A percentile compares a stretch with the other conserved stretches of the same genome.
phyloP scores from a whole-genome alignment of 2,329 filamentous ascomycete genomes.

The Colletotrichum sp. region DNA sequence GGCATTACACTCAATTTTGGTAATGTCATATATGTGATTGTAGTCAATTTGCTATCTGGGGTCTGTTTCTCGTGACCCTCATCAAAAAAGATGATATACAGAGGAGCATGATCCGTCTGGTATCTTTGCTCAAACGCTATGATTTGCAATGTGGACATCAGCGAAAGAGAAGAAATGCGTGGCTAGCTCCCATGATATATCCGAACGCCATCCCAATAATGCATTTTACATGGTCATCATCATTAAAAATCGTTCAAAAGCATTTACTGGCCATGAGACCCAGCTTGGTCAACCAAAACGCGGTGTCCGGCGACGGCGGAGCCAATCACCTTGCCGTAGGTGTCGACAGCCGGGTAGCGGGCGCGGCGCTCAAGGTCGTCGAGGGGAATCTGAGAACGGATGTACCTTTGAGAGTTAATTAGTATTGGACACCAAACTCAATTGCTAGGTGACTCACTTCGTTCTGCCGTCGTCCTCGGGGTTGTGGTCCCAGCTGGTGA shows the following conservation, averaged over 20 bases:
- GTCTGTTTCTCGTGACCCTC: not conserved
- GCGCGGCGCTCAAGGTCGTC: conserved; percentile 81
- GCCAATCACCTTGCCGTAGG: conserved; percentile 53
- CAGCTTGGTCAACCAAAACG: conserved; percentile 46
- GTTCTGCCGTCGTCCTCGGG: conserved; percentile 72
- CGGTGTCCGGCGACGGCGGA: conserved; percentile 25
- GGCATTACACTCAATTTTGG: not conserved
- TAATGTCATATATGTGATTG: not conserved
- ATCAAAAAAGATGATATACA: not conserved
- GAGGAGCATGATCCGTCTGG: not conserved
- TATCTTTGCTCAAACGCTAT: conserved; percentile 1
- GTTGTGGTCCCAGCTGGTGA: conserved; percentile 86
- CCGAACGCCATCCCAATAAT: conserved; percentile 8
- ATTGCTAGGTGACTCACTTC: conserved; percentile 53
- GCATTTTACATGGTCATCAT: conserved; percentile 13
- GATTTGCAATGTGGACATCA: conserved; percentile 3
- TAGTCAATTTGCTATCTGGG: not conserved
- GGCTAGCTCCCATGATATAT: not conserved
- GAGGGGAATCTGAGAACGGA: conserved; percentile 81
- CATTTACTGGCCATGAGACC: conserved; percentile 45
- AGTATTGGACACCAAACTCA: not conserved
- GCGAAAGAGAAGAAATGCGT: not conserved
- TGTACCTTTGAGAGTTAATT: conserved; percentile 63
- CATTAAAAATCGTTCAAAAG: not conserved
- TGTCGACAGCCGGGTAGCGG: conserved; percentile 71